Percentiles rank a stretch among this genome's conserved stretches.
These are phyloP conservation scores for Saccharomyces jurei DNA, from an alignment of 805 yeast genomes.

Conservation along the genomic window DNA sequence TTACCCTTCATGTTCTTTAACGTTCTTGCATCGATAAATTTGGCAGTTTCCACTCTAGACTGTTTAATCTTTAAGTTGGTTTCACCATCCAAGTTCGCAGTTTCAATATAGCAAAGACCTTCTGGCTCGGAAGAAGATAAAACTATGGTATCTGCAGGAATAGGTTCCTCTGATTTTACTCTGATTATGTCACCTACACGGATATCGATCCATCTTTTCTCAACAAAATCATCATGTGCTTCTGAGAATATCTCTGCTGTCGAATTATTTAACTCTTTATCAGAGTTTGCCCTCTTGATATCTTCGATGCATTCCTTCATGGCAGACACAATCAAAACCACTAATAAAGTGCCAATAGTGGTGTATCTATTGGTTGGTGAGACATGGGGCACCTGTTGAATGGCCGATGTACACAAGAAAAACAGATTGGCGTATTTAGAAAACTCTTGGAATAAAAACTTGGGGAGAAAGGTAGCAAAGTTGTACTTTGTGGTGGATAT, in stretches of 20 bases:
- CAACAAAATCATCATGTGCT: conserved; percentile 43
- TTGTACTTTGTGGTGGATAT: conserved; percentile 94
- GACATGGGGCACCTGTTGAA: conserved; percentile 95
- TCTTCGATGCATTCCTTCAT: conserved; percentile 88
- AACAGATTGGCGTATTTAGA: conserved; percentile 94
- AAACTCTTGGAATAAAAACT: conserved; percentile 91
- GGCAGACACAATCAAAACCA: conserved; percentile 86
- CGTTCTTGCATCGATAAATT: conserved; percentile 57
- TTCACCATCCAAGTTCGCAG: conserved; percentile 96
- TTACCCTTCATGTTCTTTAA: conserved; percentile 47
- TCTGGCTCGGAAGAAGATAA: conserved; percentile 94
- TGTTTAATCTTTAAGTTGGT: conserved; percentile 94
- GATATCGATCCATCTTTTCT: conserved; percentile 76
- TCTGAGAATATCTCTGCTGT: conserved; percentile 55
- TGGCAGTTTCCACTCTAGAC: conserved; percentile 68
- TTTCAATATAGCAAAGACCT: conserved; percentile 94
- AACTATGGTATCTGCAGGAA: conserved; percentile 87
- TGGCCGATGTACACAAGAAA: conserved; percentile 82
- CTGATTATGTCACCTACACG: conserved; percentile 85
- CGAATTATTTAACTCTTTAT: conserved; percentile 79
- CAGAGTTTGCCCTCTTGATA: conserved; percentile 78
- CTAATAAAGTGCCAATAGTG: conserved; percentile 80
- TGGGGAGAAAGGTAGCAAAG: conserved; percentile 85
- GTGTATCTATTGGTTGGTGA: conserved; percentile 95
- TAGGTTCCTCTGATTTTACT: conserved; percentile 77